Evolutionary conservation across 805 yeast genomes (phyloP).

Genomic region (Pichia phayaonensis): DNA sequence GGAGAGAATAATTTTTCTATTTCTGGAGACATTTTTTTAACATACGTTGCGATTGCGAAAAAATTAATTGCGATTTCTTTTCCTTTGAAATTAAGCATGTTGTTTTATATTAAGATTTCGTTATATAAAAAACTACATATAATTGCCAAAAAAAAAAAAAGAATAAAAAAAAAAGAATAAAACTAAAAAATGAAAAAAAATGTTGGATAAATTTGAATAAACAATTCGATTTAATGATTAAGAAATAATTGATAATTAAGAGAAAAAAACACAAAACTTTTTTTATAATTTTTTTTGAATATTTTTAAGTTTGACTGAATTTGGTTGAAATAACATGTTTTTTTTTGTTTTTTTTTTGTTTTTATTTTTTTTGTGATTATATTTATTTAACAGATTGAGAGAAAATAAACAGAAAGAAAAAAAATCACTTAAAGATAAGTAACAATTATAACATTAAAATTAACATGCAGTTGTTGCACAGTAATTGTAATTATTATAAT

Average conservation of each 20-base stretch:
- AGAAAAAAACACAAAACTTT: background rate
- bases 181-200: background rate
- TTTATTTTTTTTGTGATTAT: background rate
- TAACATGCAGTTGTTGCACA: constrained; percentile 21
- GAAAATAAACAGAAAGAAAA: background rate
- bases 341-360: background rate
- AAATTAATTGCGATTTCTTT: too few relatives aligned
- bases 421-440: background rate
- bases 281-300: background rate
- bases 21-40: too few relatives aligned
- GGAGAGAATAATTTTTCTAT: too few relatives aligned
- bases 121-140: background rate
- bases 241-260: background rate
- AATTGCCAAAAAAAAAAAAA: background rate
- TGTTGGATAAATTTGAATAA: background rate
- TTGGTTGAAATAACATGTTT: background rate
- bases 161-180: background rate
- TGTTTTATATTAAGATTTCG: background rate
- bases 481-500: constrained; percentile 3
- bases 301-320: background rate
- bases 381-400: background rate
- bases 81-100: background rate
- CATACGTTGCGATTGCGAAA: background rate
- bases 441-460: background rate
- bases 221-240: background rate